Base-by-base conservation (phyloP, 163 green algal genomes). In the Chlamydomonas reinhardtii region DNA sequence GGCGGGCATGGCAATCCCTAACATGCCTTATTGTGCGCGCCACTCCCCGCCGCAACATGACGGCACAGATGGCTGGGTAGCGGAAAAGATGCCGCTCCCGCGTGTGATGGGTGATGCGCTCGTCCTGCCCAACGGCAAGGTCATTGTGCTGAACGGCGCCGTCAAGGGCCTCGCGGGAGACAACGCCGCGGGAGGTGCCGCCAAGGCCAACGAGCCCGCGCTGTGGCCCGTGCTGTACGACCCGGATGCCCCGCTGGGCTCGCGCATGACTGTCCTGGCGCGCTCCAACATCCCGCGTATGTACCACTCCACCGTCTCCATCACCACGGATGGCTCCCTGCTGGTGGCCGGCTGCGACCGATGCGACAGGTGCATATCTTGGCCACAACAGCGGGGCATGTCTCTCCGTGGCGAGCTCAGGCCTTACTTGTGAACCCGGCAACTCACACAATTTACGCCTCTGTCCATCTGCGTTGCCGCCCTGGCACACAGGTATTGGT, bases 241-340 rank as follows among this genome's bases (percentile, higher is more conserved):
- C 54, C 89, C 89, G 0, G 34, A 76, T 9, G 56, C 54, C 25
- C 84, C 89, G 0, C 24, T n/a, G 2, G 81, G 75, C 75, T 74
- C 15, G 24, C 89, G 89, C 11, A 85, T 72, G 31, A 76, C 31
- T 2, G 37, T 64, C 6, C 81, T 92, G 69, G 68, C 80, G 11
- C 75, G 76, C 31, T 83, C 74, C 48, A 37, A 52, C 14, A 90
- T 92, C 56, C 61, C 83, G 16, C 80, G 89, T 16, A 76, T 92
- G 59, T 92, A 92, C 89, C 89, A 92, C 81, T 85, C 69, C 11
- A 84, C 81, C 0, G 81, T 75, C 11, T 69, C 35, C 3, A 75
- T 92, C 22, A 92, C 89, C 35, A 81, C 84, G 54, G 89, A 92
- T 52, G 89, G 89, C 4, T 87, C 89, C 2, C 37, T 92, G 5